phyloP scores from a whole-genome alignment of 768 basidiomycete species.

The Pleurotus giganteus region DNA sequence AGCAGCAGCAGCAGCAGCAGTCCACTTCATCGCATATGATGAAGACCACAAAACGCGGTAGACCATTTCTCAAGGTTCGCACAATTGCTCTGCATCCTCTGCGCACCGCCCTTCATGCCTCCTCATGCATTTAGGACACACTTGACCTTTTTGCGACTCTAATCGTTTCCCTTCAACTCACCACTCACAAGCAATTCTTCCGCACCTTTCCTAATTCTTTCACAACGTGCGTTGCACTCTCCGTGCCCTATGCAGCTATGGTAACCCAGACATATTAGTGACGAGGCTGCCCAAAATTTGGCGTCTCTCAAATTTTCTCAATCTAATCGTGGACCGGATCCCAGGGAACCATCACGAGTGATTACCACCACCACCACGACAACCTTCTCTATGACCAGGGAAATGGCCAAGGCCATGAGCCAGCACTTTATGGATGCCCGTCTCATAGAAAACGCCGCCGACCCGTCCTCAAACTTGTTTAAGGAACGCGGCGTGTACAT shows the following conservation, averaged over 20 bases:
- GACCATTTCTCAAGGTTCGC: constrained; percentile 87
- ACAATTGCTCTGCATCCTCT: constrained; percentile 13
- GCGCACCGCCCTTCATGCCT: constrained; percentile 7
- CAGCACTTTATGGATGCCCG: constrained; percentile 99
- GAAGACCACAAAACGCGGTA: constrained; percentile 96
- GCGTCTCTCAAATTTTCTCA: constrained; percentile 98
- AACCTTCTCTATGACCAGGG: constrained; percentile 98
- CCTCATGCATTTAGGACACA: constrained; percentile 66
- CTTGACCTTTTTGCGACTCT: constrained; percentile 98
- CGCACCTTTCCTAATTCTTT: constrained; percentile 93
- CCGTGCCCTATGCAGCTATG: constrained; percentile 13
- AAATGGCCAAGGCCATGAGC: constrained; percentile 99
- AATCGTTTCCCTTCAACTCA: constrained; percentile 87
- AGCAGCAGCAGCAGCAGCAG: constrained; percentile 10
- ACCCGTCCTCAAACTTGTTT: constrained; percentile 85
- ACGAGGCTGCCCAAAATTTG: constrained; percentile 92
- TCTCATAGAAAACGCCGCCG: constrained; percentile 94
- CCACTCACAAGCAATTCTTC: constrained; percentile 94
- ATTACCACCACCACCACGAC: constrained; percentile 99
- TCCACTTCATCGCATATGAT: constrained; percentile 90
- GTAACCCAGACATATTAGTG: constrained; percentile 45
- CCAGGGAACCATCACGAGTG: constrained; percentile 95
- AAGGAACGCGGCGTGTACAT: constrained; percentile 97
- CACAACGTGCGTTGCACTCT: constrained; percentile 70
- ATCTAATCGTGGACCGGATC: constrained; percentile 97